These are phyloP conservation scores for Elaeagnus macrophylla DNA, from an alignment of 306 rosid genomes.

Conservation along the genomic window DNA sequence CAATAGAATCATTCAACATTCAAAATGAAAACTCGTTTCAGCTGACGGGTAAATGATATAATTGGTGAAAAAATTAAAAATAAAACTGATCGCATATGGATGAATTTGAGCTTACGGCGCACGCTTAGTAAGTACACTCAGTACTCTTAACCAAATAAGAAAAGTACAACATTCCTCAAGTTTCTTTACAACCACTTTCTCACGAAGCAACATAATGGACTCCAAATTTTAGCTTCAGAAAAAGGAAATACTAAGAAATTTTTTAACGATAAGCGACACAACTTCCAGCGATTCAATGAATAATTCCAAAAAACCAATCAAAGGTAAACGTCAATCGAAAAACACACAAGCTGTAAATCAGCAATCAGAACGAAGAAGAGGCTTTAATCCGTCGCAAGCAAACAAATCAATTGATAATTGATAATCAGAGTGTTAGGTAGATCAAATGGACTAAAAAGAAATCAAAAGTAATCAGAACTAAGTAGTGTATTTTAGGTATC, in stretches of 20 bases:
- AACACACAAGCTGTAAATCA: constrained; percentile 5
- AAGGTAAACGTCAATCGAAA: not conserved
- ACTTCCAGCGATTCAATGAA: not conserved
- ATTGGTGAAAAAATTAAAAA: not conserved
- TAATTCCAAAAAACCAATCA: not conserved
- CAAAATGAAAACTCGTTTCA: not conserved
- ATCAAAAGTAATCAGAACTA: not conserved
- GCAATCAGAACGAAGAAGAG: constrained; percentile 12
- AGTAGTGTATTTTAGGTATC: constrained; percentile 8
- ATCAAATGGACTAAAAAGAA: constrained; percentile 1
- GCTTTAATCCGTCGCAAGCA: not conserved
- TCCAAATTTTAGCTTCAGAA: not conserved
- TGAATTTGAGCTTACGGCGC: not conserved
- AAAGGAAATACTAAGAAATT: not conserved
- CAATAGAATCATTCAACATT: constrained; percentile 1
- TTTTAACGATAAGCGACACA: too few relatives aligned
- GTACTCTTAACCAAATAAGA: not conserved
- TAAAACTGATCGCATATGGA: not conserved
- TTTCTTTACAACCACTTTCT: constrained; percentile 5
- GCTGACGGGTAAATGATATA: not conserved
- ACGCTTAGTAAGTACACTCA: constrained; percentile 19
- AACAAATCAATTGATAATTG: not conserved
- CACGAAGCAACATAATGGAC: constrained; percentile 14
- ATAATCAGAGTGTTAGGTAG: not conserved
- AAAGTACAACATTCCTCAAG: not conserved